Conservation (phyloP, 176 grass and related monocot species). For the Oryza officinalis region DNA sequence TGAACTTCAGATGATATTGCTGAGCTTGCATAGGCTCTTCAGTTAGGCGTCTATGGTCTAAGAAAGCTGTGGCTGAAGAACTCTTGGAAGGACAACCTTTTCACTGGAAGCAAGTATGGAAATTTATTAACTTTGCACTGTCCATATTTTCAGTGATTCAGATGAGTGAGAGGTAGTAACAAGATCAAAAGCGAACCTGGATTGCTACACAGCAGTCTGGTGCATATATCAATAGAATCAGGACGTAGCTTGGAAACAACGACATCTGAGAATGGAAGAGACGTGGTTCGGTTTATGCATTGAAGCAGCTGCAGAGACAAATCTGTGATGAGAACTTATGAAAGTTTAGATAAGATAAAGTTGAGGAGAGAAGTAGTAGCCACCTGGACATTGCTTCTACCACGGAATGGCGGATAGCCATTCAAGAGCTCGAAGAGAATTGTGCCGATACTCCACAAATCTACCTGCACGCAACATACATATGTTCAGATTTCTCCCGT, state of each 20-base stretch:
- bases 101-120: background rate
- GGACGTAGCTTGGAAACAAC: background rate
- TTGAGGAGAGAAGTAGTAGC: background rate
- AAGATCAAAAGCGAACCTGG: slow-evolving; percentile 23
- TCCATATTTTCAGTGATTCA: background rate
- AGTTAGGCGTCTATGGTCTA: background rate
- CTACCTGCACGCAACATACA: slow-evolving; percentile 36
- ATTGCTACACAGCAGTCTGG: slow-evolving; percentile 29
- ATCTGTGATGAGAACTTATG: background rate
- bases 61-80: slow-evolving; percentile 43
- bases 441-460: slow-evolving; percentile 60
- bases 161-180: background rate
- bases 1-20: background rate
- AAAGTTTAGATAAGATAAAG: background rate
- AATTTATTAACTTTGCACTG: background rate
- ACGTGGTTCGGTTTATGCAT: slow-evolving; percentile 32
- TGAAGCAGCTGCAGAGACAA: slow-evolving; percentile 34
- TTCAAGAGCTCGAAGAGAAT: slow-evolving; percentile 67
- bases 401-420: slow-evolving; percentile 52
- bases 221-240: slow-evolving; percentile 43
- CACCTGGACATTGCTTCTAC: slow-evolving; percentile 64
- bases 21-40: background rate
- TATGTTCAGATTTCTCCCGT: background rate
- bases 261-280: slow-evolving; percentile 28
- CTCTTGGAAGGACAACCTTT: slow-evolving; percentile 42